Base-by-base conservation (phyloP, 2,329 filamentous ascomycete species). In the Epichloe gansuensis region DNA sequence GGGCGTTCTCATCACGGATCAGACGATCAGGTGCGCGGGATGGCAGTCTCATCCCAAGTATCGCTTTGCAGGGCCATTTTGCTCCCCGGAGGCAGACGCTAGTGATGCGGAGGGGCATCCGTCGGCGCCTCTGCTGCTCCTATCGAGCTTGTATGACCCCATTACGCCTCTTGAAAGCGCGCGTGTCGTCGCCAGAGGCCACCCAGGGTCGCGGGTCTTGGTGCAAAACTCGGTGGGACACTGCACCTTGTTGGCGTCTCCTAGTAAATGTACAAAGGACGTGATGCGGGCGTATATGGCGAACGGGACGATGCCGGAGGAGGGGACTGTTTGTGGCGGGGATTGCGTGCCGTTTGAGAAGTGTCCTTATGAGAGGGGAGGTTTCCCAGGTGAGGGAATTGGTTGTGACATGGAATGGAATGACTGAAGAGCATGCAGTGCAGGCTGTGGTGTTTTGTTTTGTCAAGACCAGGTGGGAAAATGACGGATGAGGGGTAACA, bases 131-230 rank as follows among this genome's bases (percentile, higher is more conserved):
- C 58, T 73, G 31, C 55, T 74, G 43, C 72, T 70, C 54, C 54
- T 72, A 4, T 62, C 65, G 13, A 69, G 67, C 42, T 53, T 61
- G 3, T 63, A 65, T 5, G 72, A 73, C 46, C 72, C 71, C 11
- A 65, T 72, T 8, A 74, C 70, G 21, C 71, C 71, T n/a, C 53
- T 67, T 43, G 54, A 63, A 13, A 71, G 69, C 53, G 70, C 71
- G 12, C 52, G 43, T 8, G 48, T 28, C 17, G 57, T 52, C 13
- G 55, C 58, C 2, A 45, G n/a, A 25, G 3, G 44, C 8, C 58
- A 61, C 28, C 58, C 57, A 1, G 57, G 57, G 15, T 57, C 59
- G 2, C 46, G 51, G 13, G 59, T 61, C 11, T 45, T 61, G 21
- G 45, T 59, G 5, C 60, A 61, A 25, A 57, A 61, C 31, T 56